Conservation (phyloP, 2,329 filamentous ascomycete species). For the Tolypocladium tropicale region DNA sequence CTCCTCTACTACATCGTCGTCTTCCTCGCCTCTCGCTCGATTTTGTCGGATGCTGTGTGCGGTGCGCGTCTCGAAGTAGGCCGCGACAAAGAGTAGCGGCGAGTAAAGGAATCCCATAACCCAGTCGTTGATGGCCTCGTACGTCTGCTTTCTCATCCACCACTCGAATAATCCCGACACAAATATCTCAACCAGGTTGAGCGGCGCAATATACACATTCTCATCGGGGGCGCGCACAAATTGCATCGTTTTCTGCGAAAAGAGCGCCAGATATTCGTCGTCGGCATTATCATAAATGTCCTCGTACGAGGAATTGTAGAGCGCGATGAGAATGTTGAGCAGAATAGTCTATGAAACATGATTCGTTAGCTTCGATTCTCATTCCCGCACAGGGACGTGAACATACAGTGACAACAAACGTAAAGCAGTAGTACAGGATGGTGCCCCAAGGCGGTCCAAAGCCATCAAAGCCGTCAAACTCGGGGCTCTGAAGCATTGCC, state of each 20-base stretch:
- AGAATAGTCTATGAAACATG: conserved; percentile 47
- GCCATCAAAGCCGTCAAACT: conserved; percentile 78
- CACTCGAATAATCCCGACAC: conserved; percentile 76
- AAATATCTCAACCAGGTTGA: conserved; percentile 88
- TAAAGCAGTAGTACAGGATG: conserved; percentile 95
- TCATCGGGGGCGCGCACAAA: conserved; percentile 95
- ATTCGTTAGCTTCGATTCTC: not conserved
- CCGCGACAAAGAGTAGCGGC: conserved; percentile 71
- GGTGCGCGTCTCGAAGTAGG: conserved; percentile 56
- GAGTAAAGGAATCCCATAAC: conserved; percentile 83
- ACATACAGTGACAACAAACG: conserved; percentile 86
- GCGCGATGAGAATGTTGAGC: conserved; percentile 90
- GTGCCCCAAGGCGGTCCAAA: conserved; percentile 91
- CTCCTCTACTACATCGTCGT: conserved; percentile 81
- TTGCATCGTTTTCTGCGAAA: conserved; percentile 89
- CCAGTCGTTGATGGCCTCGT: conserved; percentile 75
- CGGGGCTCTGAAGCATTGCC: conserved; percentile 81
- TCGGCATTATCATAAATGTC: conserved; percentile 89
- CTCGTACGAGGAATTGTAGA: conserved; percentile 94
- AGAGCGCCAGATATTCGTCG: conserved; percentile 91
- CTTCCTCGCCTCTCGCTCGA: conserved; percentile 68
- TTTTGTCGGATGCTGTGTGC: conserved; percentile 63
- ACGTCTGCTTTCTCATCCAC: conserved; percentile 72
- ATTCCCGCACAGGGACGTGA: not conserved
- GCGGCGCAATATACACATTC: conserved; percentile 93